Evolutionary conservation across 1,284 basidiomycete species (phyloP), one percentile per base, ranked within the genome.

Genomic region (Rhodotorula sp.): DNA sequence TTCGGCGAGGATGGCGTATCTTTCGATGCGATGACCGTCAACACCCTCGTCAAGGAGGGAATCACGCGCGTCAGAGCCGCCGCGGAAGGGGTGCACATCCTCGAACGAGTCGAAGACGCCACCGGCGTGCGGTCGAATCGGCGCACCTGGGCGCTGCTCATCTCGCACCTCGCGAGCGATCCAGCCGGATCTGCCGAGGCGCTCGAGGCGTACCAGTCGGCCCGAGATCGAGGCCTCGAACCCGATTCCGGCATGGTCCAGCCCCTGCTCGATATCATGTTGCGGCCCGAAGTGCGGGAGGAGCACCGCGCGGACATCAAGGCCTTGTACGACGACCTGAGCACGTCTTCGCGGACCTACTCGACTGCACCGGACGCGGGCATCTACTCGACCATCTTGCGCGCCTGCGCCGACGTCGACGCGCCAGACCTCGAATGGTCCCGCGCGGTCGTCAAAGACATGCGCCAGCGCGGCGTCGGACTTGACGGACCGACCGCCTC

Each of bases 281-380:
- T 76, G 26, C 23, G 21, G 10, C 67, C 69, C 2, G 34, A 34
- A 2, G 21, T 52, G 2, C 52, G 68, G 7, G 59, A 57, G 1
- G 72, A 63, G 16, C 18, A 57, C 5, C 60, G 73, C 48, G 49
- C 48, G 5, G 47, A 50, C 19, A 69, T 68, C 52, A 69, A 68
- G 43, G 23, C 31, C 15, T 69, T 76, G 47, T 76, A 76, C 72
- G 74, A 76, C 52, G 74, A 76, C 54, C 64, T 76, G n/a, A 56
- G 64, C 16, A 62, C 60, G 5, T 48, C 70, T 12, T 56, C 74
- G 2, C 50, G 45, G 14, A 47, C 68, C 12, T 69, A 62, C 50
- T 34, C 70, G 16, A 50, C 47, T 50, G 57, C 71, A 1, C 72
- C 71, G 38, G 71, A 73, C 56, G 47, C 63, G n/a, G 61, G 64